phyloP scores from a whole-genome alignment of 2,329 filamentous ascomycete genomes.

The Zopfia rhizophila region DNA sequence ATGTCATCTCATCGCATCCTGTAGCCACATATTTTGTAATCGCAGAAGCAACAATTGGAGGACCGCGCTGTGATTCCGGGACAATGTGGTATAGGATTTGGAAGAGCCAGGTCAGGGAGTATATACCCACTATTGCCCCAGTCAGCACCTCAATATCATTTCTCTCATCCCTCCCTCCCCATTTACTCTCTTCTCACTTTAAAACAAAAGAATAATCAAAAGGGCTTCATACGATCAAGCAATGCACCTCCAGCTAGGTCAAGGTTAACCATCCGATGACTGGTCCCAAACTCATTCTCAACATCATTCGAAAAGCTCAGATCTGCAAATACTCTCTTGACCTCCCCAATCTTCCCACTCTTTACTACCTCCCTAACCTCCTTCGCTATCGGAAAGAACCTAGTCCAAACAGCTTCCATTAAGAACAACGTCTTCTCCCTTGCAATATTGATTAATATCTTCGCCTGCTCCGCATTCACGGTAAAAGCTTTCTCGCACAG shows the following conservation, averaged over 20 bases:
- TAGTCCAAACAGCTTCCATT: slow-evolving; percentile 77
- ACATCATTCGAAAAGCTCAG: slow-evolving; percentile 66
- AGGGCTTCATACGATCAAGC: slow-evolving; percentile 67
- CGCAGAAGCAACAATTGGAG: slow-evolving; percentile 71
- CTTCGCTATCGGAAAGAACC: slow-evolving; percentile 84
- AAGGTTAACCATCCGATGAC: slow-evolving; percentile 80
- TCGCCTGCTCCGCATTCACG: slow-evolving; percentile 78
- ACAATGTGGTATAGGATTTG: slow-evolving; percentile 83
- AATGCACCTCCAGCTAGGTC: slow-evolving; percentile 82
- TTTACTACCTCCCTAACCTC: slow-evolving; percentile 72
- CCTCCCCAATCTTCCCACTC: slow-evolving; percentile 60
- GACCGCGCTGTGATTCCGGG: slow-evolving; percentile 62
- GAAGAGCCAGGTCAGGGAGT: slow-evolving; percentile 86
- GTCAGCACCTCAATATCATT: not conserved
- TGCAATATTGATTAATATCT: slow-evolving; percentile 75
- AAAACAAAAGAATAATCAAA: slow-evolving; percentile 4
- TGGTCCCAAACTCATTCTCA: slow-evolving; percentile 62
- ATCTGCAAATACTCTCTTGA: slow-evolving; percentile 65
- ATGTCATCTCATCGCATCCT: slow-evolving; percentile 78
- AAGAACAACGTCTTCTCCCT: slow-evolving; percentile 66
- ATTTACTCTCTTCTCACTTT: slow-evolving; percentile 4
- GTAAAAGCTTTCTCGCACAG: slow-evolving; percentile 89
- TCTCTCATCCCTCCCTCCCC: too few relatives aligned
- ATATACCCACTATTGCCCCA: slow-evolving; percentile 71
- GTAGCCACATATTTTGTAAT: slow-evolving; percentile 71